Evolutionary conservation across 352 stramenopile genomes (phyloP).

Genomic region (Pythium oligandrum): DNA sequence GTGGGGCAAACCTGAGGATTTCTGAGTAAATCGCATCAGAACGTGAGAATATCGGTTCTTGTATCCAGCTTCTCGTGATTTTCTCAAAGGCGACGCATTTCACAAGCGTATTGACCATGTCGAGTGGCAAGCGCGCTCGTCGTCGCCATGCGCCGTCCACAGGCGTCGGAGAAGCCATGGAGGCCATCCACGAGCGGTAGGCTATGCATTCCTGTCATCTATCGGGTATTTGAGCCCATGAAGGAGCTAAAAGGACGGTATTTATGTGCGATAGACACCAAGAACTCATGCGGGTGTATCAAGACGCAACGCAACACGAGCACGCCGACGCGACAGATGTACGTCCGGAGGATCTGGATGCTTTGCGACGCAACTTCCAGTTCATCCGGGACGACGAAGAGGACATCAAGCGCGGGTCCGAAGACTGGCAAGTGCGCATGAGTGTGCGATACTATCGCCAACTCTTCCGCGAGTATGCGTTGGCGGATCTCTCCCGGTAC

Average conservation of each 20-base stretch:
- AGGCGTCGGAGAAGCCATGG: no score
- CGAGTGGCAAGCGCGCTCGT: no score
- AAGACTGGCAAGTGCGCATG: conserved; percentile 77
- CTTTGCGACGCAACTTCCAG: conserved; percentile 55
- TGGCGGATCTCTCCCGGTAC: conserved; percentile 65
- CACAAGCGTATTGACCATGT: no score
- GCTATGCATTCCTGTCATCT: background rate
- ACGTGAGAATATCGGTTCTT: no score
- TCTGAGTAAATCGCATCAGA: no score
- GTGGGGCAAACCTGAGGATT: no score
- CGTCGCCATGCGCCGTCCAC: no score
- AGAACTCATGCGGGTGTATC: conserved; percentile 47
- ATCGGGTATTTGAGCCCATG: no score
- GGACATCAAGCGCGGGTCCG: conserved; percentile 36
- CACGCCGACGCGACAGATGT: conserved; percentile 11
- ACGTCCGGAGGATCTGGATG: conserved; percentile 29
- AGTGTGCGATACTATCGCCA: conserved; percentile 80
- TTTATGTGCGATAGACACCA: conserved; percentile 30
- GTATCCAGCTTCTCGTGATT: no score
- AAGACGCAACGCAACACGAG: conserved; percentile 1
- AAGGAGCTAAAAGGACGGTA: no score
- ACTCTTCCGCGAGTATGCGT: conserved; percentile 80
- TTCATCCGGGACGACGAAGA: conserved; percentile 74
- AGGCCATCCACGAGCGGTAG: background rate
- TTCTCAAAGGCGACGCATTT: no score